Evolutionary conservation across 345 rosid genomes (phyloP).

Genomic region (Citrus australasica): DNA sequence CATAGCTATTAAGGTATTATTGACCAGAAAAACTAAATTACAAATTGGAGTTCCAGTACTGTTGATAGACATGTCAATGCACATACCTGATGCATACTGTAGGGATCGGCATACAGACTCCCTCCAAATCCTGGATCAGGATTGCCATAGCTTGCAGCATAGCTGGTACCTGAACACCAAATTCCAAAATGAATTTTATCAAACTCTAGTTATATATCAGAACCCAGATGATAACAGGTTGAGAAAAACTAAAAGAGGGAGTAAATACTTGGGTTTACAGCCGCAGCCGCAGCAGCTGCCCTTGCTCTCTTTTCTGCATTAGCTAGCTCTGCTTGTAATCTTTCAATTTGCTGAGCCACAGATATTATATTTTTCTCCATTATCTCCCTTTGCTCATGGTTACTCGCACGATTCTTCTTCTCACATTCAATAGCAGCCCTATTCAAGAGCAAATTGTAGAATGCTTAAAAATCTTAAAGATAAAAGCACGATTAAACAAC

Average conservation of each 20-base stretch:
- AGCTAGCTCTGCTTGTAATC: conserved; percentile 41
- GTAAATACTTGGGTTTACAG: conserved; percentile 46
- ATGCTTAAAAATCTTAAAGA: conserved; percentile 1
- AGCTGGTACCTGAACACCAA: conserved; percentile 34
- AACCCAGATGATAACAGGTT: neutral
- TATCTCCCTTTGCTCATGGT: conserved; percentile 53
- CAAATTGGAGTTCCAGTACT: neutral
- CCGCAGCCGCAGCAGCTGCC: conserved; percentile 16
- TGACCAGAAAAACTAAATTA: neutral
- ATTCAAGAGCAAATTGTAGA: conserved; percentile 7
- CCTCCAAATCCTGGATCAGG: conserved; percentile 34
- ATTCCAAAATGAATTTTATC: neutral
- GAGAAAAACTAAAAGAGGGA: neutral
- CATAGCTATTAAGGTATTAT: neutral
- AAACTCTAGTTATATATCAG: neutral
- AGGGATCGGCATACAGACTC: conserved; percentile 31
- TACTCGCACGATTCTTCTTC: conserved; percentile 64
- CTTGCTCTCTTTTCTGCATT: conserved; percentile 47
- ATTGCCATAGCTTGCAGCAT: conserved; percentile 43
- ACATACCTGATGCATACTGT: conserved; percentile 48
- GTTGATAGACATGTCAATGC: neutral
- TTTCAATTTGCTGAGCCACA: conserved; percentile 50
- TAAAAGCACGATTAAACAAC: neutral
- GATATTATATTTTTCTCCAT: conserved; percentile 57
- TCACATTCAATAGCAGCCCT: conserved; percentile 75